Base-by-base conservation (phyloP, 208 protist species). In the Crithidia fasciculata region DNA sequence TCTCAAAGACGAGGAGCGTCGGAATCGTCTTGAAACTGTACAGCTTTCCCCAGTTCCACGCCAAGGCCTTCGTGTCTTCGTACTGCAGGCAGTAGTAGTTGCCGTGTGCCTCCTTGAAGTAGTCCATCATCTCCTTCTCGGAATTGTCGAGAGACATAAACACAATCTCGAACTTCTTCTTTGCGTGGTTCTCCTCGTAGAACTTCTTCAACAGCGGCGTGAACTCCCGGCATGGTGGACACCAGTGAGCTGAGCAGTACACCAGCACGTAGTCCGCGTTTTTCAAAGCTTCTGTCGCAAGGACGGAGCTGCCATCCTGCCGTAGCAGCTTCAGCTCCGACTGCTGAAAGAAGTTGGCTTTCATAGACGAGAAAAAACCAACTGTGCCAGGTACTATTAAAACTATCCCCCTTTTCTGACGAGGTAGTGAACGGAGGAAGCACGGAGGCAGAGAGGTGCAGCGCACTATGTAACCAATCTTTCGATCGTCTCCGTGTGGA, bases 231-330 rank as follows among this genome's bases (percentile, higher is more conserved):
- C 92, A 96, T 28, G 91, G 92, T 0, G 86, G 88, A 68, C 91
- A 95, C 89, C 90, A 96, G 78, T 93, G 86, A 12, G 94, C 92
- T 9, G 84, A 89, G 73, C 95, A 95, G 83, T 94, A 96, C 7
- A 95, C 15, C 3, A 92, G 40, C 12, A 95, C 68, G 58, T 85
- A 90, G 5, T 82, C 59, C 37, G 82, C 50, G 39, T 83, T 74
- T 10, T 76, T 53, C 10, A 89, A 58, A 2, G 72, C 79, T 0
- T 64, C 74, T 8, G 53, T n/a, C 0, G 79, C 71, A 3, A 55
- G 16, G 6, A 79, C 74, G 19, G 37, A 66, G 69, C 59, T 77
- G 55, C 79, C 85, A 47, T 85, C 85, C 65, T 90, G 73, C 2
- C 85, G 59, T n/a, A 90, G 63, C 37, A 87, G 69, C 64, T 81